Conservation (phyloP, 176 grass and related monocot species). For the Oryza meyeriana region DNA sequence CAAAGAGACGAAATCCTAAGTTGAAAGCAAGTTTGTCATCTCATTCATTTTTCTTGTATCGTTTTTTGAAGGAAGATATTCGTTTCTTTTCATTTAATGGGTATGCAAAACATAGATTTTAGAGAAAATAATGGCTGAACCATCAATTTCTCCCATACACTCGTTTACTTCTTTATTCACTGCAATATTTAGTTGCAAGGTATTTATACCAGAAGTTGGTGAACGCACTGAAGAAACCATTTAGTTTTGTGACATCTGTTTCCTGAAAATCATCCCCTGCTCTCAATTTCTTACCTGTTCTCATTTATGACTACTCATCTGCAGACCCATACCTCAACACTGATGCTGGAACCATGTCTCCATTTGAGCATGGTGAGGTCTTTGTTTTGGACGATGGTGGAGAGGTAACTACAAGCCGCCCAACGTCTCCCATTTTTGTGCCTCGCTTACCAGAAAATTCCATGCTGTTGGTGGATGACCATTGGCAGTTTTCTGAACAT, state of each 20-base stretch:
- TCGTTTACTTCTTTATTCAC: not conserved
- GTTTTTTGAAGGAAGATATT: not conserved
- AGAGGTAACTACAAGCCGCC: constrained; percentile 60
- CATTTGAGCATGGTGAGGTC: constrained; percentile 91
- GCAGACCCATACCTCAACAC: constrained; percentile 99
- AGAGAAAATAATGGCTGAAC: not conserved
- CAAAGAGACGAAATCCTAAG: constrained; percentile 31
- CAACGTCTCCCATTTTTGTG: constrained; percentile 19
- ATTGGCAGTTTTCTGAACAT: not conserved
- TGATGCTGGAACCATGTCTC: constrained; percentile 99
- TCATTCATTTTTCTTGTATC: constrained; percentile 9
- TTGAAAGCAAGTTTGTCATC: constrained; percentile 30
- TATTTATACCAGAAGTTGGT: constrained; percentile 30
- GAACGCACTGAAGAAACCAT: constrained; percentile 15
- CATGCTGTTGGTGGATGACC: constrained; percentile 7
- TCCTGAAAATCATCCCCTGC: constrained; percentile 4
- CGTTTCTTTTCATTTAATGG: constrained; percentile 6
- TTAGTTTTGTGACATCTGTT: constrained; percentile 10
- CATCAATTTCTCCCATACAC: not conserved
- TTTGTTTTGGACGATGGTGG: constrained; percentile 97
- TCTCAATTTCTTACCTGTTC: constrained; percentile 15
- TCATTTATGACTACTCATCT: constrained; percentile 34
- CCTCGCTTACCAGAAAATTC: not conserved
- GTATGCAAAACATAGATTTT: not conserved
- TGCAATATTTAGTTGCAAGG: constrained; percentile 20